Evolutionary conservation across 2,329 filamentous ascomycete genomes (phyloP).

Genomic region (Neofusicoccum laricinum): DNA sequence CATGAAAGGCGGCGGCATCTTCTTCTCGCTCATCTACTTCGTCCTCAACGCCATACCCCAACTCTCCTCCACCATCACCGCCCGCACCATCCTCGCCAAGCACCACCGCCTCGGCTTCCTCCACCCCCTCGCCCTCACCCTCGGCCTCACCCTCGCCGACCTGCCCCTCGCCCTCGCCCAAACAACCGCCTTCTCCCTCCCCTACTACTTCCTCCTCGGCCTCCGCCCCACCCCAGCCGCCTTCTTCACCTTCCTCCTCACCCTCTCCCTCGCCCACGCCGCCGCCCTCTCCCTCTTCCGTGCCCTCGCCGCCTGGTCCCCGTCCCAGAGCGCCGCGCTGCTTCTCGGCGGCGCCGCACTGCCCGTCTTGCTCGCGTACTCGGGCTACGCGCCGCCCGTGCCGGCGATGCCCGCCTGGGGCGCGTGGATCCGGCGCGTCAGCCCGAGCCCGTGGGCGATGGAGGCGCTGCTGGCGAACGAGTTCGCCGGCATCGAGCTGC

Average conservation of each 20-base stretch:
- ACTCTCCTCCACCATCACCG: slow-evolving; percentile 58
- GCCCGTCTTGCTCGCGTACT: slow-evolving; percentile 37
- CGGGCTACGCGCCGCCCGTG: slow-evolving; percentile 38
- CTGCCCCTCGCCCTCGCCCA: slow-evolving; percentile 58
- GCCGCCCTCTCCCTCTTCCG: slow-evolving; percentile 43
- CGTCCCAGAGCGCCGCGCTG: slow-evolving; percentile 34
- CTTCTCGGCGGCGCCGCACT: slow-evolving; percentile 39
- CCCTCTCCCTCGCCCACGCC: slow-evolving; percentile 58
- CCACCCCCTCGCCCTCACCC: slow-evolving; percentile 57
- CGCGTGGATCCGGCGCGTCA: slow-evolving; percentile 39
- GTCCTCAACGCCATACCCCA: slow-evolving; percentile 60
- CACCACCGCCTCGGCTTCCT: slow-evolving; percentile 71
- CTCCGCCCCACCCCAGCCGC: slow-evolving; percentile 56
- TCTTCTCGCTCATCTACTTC: slow-evolving; percentile 63
- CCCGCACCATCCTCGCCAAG: slow-evolving; percentile 64
- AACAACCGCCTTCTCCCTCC: slow-evolving; percentile 57
- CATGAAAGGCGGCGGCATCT: slow-evolving; percentile 59
- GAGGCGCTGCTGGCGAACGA: slow-evolving; percentile 69
- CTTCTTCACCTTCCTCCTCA: slow-evolving; percentile 60
- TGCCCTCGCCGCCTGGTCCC: slow-evolving; percentile 32
- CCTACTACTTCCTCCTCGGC: slow-evolving; percentile 63
- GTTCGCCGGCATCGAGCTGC: slow-evolving; percentile 57
- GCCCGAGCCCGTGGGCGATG: slow-evolving; percentile 66
- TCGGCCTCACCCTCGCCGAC: slow-evolving; percentile 58
- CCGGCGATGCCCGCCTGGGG: slow-evolving; percentile 40